Evolutionary conservation across 1,284 basidiomycete genomes (phyloP).

Genomic region (Ganoderma multipileum): DNA sequence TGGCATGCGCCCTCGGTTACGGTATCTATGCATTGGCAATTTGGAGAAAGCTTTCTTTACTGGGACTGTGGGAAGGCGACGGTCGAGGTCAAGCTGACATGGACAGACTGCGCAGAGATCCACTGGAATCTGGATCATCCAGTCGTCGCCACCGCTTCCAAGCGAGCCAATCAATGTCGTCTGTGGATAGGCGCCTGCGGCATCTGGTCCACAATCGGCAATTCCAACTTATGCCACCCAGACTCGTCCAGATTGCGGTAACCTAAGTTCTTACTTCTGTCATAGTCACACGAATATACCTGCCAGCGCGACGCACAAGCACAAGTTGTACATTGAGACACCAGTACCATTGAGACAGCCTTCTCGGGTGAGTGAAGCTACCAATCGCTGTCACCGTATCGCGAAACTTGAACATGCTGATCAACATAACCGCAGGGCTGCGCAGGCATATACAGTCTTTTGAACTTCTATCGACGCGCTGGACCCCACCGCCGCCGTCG

Average conservation of each 20-base stretch:
- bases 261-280: too few species aligned
- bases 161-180: neutral
- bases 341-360: neutral
- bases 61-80: neutral
- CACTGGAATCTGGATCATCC: too few species aligned
- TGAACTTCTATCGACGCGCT: slow-evolving; percentile 6
- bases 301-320: neutral
- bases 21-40: too few species aligned
- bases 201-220: neutral
- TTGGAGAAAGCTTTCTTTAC: neutral
- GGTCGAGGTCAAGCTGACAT: neutral
- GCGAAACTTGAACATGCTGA: neutral
- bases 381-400: neutral
- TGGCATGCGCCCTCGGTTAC: neutral
- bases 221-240: too few species aligned
- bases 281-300: too few species aligned
- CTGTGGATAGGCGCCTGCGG: neutral
- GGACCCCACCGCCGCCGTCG: neutral
- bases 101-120: neutral
- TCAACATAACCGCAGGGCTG: neutral
- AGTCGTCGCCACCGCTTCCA: neutral
- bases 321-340: neutral
- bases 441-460: neutral
- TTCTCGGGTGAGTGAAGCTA: neutral
- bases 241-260: too few species aligned